phyloP scores from a whole-genome alignment of 2,329 filamentous ascomycete genomes.

The Colletotrichum orbiculare region DNA sequence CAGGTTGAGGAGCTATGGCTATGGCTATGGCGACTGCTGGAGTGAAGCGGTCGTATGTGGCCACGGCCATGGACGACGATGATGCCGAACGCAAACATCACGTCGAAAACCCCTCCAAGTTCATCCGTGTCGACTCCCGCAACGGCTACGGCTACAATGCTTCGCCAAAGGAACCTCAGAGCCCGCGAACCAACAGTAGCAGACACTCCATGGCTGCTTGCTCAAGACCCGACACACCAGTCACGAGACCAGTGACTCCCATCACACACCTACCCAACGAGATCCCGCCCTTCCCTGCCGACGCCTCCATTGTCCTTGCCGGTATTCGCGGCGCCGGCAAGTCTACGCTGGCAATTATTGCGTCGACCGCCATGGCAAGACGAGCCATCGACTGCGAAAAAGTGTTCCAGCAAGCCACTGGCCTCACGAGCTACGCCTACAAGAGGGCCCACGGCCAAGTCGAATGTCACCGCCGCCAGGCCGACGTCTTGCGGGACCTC shows the following conservation, averaged over 20 bases:
- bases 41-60: slow-evolving; percentile 53
- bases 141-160: slow-evolving; percentile 13
- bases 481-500: slow-evolving; percentile 69
- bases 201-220: slow-evolving; percentile 29
- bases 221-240: slow-evolving; percentile 27
- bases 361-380: slow-evolving; percentile 75
- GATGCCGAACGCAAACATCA: slow-evolving; percentile 39
- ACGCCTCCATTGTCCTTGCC: slow-evolving; percentile 78
- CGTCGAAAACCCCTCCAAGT: slow-evolving; percentile 31
- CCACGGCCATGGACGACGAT: slow-evolving; percentile 46
- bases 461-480: slow-evolving; percentile 73
- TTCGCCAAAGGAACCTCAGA: slow-evolving; percentile 27
- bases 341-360: slow-evolving; percentile 80
- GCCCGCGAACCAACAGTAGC: slow-evolving; percentile 32
- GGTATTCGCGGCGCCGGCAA: slow-evolving; percentile 81
- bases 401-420: slow-evolving; percentile 73
- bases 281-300: slow-evolving; percentile 41
- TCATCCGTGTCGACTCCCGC: slow-evolving; percentile 29
- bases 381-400: slow-evolving; percentile 77
- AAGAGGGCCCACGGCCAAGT: slow-evolving; percentile 70
- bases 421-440: slow-evolving; percentile 70
- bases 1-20: slow-evolving; percentile 24
- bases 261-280: slow-evolving; percentile 28
- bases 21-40: slow-evolving; percentile 47
- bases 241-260: slow-evolving; percentile 28